phyloP scores from a whole-genome alignment of 2,329 filamentous ascomycete species.

The Dactylellina parvicollis region DNA sequence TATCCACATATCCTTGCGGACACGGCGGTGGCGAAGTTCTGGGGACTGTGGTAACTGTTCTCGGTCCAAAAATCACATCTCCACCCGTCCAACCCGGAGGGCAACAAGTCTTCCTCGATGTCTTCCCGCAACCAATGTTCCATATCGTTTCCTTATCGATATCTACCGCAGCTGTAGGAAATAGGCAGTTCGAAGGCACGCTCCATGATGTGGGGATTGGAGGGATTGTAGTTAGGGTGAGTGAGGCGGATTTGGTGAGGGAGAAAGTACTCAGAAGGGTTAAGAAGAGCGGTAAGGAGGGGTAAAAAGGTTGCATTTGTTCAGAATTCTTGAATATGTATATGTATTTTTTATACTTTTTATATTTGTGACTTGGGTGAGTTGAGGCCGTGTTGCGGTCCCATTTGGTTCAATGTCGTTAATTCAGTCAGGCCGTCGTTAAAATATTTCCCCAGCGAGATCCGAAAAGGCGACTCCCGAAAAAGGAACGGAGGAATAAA shows the following conservation, averaged over 20 bases:
- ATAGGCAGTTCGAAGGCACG: conserved; percentile 20
- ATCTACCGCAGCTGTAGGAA: neutral
- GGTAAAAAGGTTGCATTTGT: conserved; percentile 10
- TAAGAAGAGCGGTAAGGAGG: neutral
- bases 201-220: conserved; percentile 40
- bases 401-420: too few relatives aligned
- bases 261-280: neutral
- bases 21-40: neutral
- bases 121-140: conserved; percentile 35
- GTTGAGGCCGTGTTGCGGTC: too few relatives aligned
- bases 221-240: conserved; percentile 24
- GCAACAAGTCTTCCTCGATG: conserved; percentile 31
- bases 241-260: neutral
- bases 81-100: conserved; percentile 14
- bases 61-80: conserved; percentile 13
- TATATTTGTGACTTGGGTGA: too few relatives aligned
- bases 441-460: too few relatives aligned
- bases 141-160: conserved; percentile 26
- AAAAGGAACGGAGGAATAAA: neutral
- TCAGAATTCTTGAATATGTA: neutral
- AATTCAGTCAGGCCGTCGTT: too few relatives aligned
- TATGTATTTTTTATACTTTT: neutral
- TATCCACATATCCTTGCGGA: conserved; percentile 32
- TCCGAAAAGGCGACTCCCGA: conserved; percentile 16
- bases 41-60: neutral